Base-by-base conservation (phyloP, 768 basidiomycete genomes). In the Mycena capillaripes region DNA sequence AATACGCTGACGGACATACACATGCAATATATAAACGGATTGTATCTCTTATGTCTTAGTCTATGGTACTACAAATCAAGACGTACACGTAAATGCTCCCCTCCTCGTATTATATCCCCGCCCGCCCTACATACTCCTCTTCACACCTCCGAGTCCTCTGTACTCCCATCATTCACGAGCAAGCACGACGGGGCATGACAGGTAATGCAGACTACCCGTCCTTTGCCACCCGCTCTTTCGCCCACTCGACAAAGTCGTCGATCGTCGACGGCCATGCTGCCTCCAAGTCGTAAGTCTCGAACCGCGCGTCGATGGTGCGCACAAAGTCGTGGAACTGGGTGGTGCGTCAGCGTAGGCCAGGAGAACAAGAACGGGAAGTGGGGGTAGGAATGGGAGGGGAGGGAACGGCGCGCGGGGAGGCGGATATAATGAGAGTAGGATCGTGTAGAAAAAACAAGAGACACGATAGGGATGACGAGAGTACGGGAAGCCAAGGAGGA, bases 181-280 rank as follows among this genome's bases (percentile, higher is more conserved):
- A 16, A n/a, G n/a, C 40, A 42, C 40, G 40, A 17, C 42, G 42
- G 2, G 16, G 38, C 10, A 38, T 38, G 10, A 38, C 42, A 44
- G 42, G 16, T 12, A 19, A 44, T 2, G 42, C 3, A 44, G 42
- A 19, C 40, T 48, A 44, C 58, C 34, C 44, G 25, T 30, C 34
- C 46, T 27, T 34, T 19, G 46, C 23, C 9, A 86, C 70, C 56
- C 85, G 82, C 72, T 81, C 81, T 78, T 86, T 90, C 46, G 90
- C 92, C 77, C 86, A 92, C 65, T 87, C 90, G 19, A 95, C 94
- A 76, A 95, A 96, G 61, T 94, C 93, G 76, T 97, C 95, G 72
- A 96, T 93, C 27, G 92, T 88, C 42, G 94, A 95, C 6, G 95
- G 95, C 95, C 95, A 96, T 2, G 95, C 93, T 56, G 89, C 95